Percentiles rank a stretch among this genome's conserved stretches.
These are phyloP conservation scores for Monosporozyma unispora DNA, from an alignment of 805 yeast species.

Conservation along the genomic window DNA sequence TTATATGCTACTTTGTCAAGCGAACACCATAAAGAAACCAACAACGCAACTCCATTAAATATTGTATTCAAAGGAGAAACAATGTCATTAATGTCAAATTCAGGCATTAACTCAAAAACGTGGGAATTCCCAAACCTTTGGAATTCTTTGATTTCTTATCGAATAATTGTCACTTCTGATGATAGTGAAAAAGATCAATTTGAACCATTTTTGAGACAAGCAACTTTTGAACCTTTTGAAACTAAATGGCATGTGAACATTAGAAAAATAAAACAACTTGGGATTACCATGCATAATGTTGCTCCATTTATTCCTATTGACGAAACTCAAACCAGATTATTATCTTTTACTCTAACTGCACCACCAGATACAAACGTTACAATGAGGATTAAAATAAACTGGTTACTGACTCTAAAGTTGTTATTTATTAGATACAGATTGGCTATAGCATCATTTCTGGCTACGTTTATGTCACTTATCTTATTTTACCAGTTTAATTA, in stretches of 20 bases:
- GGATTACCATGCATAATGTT: conserved; percentile 46
- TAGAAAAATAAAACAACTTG: conserved; percentile 31
- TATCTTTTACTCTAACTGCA: conserved; percentile 16
- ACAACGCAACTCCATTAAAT: conserved; percentile 9
- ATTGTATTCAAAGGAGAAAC: conserved; percentile 9
- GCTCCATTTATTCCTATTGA: conserved; percentile 57
- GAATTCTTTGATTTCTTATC: conserved; percentile 24
- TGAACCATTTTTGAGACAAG: conserved; percentile 62
- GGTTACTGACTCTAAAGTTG: conserved; percentile 46
- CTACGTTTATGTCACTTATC: conserved; percentile 45
- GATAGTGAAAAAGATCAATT: conserved; percentile 24
- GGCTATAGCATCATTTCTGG: conserved; percentile 60
- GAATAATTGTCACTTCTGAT: conserved; percentile 6
- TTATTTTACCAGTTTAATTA: conserved; percentile 45
- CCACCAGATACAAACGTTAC: conserved; percentile 16
- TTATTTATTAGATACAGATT: conserved; percentile 72
- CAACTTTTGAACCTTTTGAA: conserved; percentile 55
- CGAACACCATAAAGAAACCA: neutral
- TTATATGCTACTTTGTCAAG: conserved; percentile 15
- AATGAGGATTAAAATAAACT: conserved; percentile 16
- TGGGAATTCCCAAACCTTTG: conserved; percentile 22
- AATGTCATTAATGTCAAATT: neutral
- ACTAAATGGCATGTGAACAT: conserved; percentile 69
- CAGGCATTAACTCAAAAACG: conserved; percentile 6
- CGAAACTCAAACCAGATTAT: conserved; percentile 12